Conservation (phyloP, 768 basidiomycete species). For the Leccinum obscurum region DNA sequence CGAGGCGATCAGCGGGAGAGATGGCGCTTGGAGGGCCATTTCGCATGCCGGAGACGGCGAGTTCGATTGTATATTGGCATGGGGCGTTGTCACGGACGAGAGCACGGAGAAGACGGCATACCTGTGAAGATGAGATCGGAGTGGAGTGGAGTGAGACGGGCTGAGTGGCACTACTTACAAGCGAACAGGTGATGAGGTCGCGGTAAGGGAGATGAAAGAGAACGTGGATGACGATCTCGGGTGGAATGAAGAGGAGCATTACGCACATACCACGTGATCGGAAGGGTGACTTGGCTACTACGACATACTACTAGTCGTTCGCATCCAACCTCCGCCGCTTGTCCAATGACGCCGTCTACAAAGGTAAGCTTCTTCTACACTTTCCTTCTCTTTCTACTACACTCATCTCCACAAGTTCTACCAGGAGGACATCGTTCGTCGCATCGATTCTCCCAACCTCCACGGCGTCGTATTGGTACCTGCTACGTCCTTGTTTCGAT, state of each 20-base stretch:
- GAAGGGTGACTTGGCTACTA: no score
- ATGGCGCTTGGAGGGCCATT: constrained; percentile 36
- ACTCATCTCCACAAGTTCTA: constrained; percentile 48
- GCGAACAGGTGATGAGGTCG: constrained; percentile 29
- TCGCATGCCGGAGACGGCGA: constrained; percentile 44
- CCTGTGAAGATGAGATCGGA: constrained; percentile 22
- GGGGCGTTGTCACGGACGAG: constrained; percentile 31
- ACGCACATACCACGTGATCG: background rate
- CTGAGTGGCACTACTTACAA: constrained; percentile 20
- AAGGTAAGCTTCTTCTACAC: constrained; percentile 27
- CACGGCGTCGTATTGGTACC: constrained; percentile 67
- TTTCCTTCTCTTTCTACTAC: background rate
- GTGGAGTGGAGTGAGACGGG: no score
- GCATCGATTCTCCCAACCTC: constrained; percentile 39
- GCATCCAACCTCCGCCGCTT: constrained; percentile 4
- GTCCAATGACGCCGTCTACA: constrained; percentile 34
- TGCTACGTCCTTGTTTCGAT: background rate
- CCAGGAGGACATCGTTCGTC: constrained; percentile 65
- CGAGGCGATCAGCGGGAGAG: constrained; percentile 36
- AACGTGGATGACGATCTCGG: constrained; percentile 27
- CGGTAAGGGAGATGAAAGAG: constrained; percentile 22
- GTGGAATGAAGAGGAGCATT: constrained; percentile 21
- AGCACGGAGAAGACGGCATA: constrained; percentile 34
- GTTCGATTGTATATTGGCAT: constrained; percentile 46
- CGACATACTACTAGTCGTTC: background rate